Percentiles rank a stretch among this genome's conserved stretches.
Evolutionary conservation across 441 rosid genomes (phyloP).

Genomic region (Pelargonium cotyledonis): DNA sequence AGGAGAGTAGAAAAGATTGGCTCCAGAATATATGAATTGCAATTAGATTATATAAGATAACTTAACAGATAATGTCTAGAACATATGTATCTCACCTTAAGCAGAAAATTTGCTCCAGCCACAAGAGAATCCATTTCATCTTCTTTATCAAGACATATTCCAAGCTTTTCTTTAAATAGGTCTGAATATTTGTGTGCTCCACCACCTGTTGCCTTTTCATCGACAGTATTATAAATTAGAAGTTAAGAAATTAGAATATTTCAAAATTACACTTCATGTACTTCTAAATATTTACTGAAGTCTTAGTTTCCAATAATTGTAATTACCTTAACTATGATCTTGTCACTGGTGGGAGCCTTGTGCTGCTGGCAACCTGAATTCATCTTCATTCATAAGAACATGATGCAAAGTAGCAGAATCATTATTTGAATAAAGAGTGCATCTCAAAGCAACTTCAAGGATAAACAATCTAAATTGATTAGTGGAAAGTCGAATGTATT

Average conservation of each 20-base stretch:
- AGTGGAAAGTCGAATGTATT: no score
- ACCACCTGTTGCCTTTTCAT: conserved; percentile 91
- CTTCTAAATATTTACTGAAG: conserved; percentile 10
- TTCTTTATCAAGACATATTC: conserved; percentile 91
- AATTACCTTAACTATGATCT: conserved; percentile 56
- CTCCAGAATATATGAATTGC: background rate
- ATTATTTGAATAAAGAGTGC: background rate
- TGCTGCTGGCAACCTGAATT: conserved; percentile 52
- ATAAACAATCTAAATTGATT: background rate
- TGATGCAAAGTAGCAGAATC: conserved; percentile 15
- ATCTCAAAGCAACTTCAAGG: background rate
- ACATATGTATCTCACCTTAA: conserved; percentile 46
- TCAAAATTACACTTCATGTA: background rate
- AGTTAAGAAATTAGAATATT: conserved; percentile 3
- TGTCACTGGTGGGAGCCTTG: conserved; percentile 29
- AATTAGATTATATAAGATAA: background rate
- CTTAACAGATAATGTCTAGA: background rate
- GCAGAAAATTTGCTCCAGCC: conserved; percentile 94
- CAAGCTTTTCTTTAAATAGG: conserved; percentile 88
- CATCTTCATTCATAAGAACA: conserved; percentile 27
- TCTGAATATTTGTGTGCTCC: conserved; percentile 93
- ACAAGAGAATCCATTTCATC: conserved; percentile 99
- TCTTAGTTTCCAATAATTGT: conserved; percentile 17
- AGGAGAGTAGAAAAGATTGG: background rate
- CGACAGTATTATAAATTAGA: conserved; percentile 26